Conservation (phyloP, 106 monocot species). For the Chionographis japonica region DNA sequence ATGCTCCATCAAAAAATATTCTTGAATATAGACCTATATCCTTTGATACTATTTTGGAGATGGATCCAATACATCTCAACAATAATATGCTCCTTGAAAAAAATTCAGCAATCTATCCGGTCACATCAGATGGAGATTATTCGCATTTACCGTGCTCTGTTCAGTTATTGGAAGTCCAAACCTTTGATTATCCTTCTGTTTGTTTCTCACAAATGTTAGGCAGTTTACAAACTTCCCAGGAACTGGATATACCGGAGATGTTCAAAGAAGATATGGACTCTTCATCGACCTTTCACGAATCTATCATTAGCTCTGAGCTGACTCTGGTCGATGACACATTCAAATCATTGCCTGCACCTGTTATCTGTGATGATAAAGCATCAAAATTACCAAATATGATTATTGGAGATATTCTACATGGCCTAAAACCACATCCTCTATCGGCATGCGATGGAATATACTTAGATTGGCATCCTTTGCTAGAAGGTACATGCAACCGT, state of each 20-base stretch:
- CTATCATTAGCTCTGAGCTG: conserved; percentile 66
- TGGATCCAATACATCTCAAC: conserved; percentile 49
- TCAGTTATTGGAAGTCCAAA: conserved; percentile 60
- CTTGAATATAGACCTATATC: conserved; percentile 19
- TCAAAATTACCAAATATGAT: conserved; percentile 17
- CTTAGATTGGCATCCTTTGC: conserved; percentile 90
- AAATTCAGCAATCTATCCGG: conserved; percentile 35
- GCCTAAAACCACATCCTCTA: conserved; percentile 43
- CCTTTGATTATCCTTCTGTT: conserved; percentile 46
- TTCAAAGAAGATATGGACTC: conserved; percentile 33
- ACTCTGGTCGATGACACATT: conserved; percentile 77
- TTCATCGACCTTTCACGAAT: conserved; percentile 45
- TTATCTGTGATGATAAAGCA: conserved; percentile 43
- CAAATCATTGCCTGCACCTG: conserved; percentile 68
- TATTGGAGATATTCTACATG: conserved; percentile 37
- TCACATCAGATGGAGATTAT: conserved; percentile 36
- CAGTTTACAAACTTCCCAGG: conserved; percentile 16
- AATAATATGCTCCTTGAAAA: conserved; percentile 39
- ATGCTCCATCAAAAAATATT: conserved; percentile 20
- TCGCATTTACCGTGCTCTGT: conserved; percentile 44
- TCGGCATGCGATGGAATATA: conserved; percentile 79
- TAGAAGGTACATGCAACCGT: conserved; percentile 58
- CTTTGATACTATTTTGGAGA: conserved; percentile 49
- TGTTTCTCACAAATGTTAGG: conserved; percentile 34
- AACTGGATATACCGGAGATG: conserved; percentile 35